A percentile compares a stretch with the other conserved stretches of the same genome.
Evolutionary conservation across 441 rosid species (phyloP).

Genomic region (Corymbia calophylla): DNA sequence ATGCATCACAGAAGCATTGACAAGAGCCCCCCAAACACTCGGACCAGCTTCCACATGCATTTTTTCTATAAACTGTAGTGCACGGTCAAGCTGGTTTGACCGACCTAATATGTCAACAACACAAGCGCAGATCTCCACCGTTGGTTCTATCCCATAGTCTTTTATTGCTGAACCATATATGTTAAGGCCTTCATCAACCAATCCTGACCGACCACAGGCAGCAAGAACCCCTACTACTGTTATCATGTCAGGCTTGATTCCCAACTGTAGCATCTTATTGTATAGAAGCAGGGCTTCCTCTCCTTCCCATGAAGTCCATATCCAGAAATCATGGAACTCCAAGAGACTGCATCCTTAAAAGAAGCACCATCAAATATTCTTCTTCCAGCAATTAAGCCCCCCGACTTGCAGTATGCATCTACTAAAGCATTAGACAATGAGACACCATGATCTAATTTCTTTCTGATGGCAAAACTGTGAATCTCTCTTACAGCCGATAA

Average conservation of each 20-base stretch:
- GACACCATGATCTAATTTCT: conserved; percentile 17
- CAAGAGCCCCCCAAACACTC: conserved; percentile 66
- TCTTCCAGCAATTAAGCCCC: conserved; percentile 45
- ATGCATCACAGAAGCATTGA: conserved; percentile 47
- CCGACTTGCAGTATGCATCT: conserved; percentile 59
- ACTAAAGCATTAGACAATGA: conserved; percentile 55
- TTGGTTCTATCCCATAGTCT: conserved; percentile 38
- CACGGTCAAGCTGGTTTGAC: conserved; percentile 45
- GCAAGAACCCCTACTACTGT: conserved; percentile 52
- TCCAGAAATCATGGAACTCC: conserved; percentile 68
- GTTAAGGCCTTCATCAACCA: conserved; percentile 44
- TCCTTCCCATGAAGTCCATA: conserved; percentile 64
- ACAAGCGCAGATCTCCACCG: conserved; percentile 58
- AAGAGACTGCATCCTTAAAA: conserved; percentile 45
- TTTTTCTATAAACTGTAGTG: conserved; percentile 38
- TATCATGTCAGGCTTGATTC: conserved; percentile 43
- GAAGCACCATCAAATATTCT: conserved; percentile 27
- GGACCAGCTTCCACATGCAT: conserved; percentile 59
- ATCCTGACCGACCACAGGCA: conserved; percentile 54
- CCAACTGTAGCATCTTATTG: conserved; percentile 38
- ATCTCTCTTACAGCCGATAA: conserved; percentile 43
- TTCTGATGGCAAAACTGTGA: conserved; percentile 54
- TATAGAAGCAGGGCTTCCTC: conserved; percentile 45
- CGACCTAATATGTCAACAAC: conserved; percentile 55
- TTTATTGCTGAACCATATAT: conserved; percentile 27